Conservation (phyloP, 805 yeast genomes). For the Starmerella apis region DNA sequence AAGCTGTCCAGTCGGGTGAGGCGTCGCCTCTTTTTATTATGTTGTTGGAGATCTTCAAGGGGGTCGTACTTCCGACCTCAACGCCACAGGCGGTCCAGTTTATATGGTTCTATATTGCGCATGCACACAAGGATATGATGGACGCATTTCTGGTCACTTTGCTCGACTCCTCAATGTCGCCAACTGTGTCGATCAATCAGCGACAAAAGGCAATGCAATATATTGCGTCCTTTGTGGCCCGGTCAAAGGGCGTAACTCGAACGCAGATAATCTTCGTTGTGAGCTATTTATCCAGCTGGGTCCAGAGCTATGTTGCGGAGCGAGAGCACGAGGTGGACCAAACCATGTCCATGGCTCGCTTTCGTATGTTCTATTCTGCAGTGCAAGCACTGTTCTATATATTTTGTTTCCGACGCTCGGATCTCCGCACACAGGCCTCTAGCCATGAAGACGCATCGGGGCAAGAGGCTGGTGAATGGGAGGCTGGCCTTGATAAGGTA, state of each 20-base stretch:
- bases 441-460: slow-evolving; percentile 22
- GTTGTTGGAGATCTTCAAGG: slow-evolving; percentile 62
- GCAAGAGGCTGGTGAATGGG: slow-evolving; percentile 17
- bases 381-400: slow-evolving; percentile 85
- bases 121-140: slow-evolving; percentile 67
- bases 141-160: slow-evolving; percentile 75
- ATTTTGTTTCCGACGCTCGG: slow-evolving; percentile 73
- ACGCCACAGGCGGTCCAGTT: slow-evolving; percentile 83
- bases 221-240: slow-evolving; percentile 76
- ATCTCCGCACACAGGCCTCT: slow-evolving; percentile 36
- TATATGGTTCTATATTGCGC: slow-evolving; percentile 68
- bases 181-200: slow-evolving; percentile 56
- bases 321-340: slow-evolving; percentile 72
- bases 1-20: slow-evolving; percentile 47
- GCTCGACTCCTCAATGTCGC: slow-evolving; percentile 71
- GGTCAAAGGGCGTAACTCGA: slow-evolving; percentile 63
- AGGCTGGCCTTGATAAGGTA: slow-evolving; percentile 59
- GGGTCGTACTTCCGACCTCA: slow-evolving; percentile 83
- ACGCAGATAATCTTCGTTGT: slow-evolving; percentile 72
- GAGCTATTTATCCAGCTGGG: slow-evolving; percentile 75
- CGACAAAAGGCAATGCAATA: slow-evolving; percentile 87
- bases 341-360: slow-evolving; percentile 76
- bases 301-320: slow-evolving; percentile 67
- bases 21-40: slow-evolving; percentile 64
- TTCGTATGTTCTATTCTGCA: slow-evolving; percentile 79